phyloP scores from a whole-genome alignment of 1,284 basidiomycete genomes.

The Melampsora americana region DNA sequence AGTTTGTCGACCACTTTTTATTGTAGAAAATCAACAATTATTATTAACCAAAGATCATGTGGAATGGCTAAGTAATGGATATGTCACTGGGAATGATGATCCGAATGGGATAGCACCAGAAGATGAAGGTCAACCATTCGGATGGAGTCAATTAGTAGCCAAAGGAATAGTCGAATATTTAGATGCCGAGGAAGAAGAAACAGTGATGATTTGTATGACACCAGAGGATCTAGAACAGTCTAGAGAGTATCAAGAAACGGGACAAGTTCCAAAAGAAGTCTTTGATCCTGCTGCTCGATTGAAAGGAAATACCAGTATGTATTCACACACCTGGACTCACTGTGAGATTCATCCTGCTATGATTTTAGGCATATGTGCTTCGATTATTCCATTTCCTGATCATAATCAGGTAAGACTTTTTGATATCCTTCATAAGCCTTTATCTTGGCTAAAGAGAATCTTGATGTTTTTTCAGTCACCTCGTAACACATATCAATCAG shows the following conservation, averaged over 20 bases:
- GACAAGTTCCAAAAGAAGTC: conserved; percentile 58
- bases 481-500: conserved; percentile 98
- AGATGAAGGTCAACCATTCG: conserved; percentile 60
- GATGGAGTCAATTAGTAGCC: conserved; percentile 81
- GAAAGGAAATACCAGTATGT: conserved; percentile 67
- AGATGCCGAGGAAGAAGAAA: conserved; percentile 99
- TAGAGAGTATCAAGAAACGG: conserved; percentile 59
- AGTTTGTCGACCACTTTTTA: conserved; percentile 92
- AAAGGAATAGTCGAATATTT: conserved; percentile 88
- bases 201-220: conserved; percentile 98
- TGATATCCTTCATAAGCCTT: neutral
- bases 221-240: conserved; percentile 89
- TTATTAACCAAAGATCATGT: conserved; percentile 80
- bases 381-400: conserved; percentile 99
- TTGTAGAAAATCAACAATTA: conserved; percentile 75
- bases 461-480: conserved; percentile 66
- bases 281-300: conserved; percentile 83
- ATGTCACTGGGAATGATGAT: conserved; percentile 54
- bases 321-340: conserved; percentile 85
- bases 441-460: conserved; percentile 21
- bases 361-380: conserved; percentile 97
- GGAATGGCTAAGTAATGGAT: conserved; percentile 61
- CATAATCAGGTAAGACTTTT: conserved; percentile 81
- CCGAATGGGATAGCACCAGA: conserved; percentile 61
- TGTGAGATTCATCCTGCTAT: conserved; percentile 99